phyloP scores from a whole-genome alignment of 306 rosid genomes.

The Gleditsia sinensis region DNA sequence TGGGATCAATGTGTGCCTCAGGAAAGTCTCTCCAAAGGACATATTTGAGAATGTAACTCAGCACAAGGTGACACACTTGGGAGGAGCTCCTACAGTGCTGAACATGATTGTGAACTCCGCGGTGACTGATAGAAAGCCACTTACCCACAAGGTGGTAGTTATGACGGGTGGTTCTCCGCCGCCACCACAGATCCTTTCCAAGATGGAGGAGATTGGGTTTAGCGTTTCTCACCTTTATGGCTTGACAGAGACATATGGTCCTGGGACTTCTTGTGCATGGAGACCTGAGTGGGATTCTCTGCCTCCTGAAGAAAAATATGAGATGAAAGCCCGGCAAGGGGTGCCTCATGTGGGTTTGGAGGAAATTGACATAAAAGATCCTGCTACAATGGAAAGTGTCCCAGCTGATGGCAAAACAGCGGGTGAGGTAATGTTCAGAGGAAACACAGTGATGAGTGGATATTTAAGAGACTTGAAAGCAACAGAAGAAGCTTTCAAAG shows the following conservation, averaged over 20 bases:
- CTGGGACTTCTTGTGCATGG: conserved; percentile 73
- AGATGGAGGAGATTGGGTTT: conserved; percentile 87
- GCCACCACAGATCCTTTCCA: conserved; percentile 61
- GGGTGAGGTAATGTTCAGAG: conserved; percentile 84
- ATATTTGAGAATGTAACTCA: conserved; percentile 55
- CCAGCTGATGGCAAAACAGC: conserved; percentile 70
- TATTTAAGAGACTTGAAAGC: conserved; percentile 70
- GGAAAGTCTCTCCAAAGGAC: conserved; percentile 62
- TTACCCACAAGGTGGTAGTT: conserved; percentile 62
- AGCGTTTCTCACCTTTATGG: conserved; percentile 72
- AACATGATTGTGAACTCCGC: conserved; percentile 81
- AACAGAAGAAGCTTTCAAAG: conserved; percentile 67
- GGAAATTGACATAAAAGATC: conserved; percentile 67
- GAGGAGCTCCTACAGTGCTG: conserved; percentile 80
- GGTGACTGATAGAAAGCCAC: conserved; percentile 41
- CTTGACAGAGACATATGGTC: conserved; percentile 82
- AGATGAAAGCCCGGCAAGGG: conserved; percentile 72
- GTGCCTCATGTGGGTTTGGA: conserved; percentile 64
- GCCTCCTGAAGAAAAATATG: conserved; percentile 48
- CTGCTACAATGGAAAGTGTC: conserved; percentile 67
- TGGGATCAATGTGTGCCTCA: conserved; percentile 68
- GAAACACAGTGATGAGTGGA: conserved; percentile 93
- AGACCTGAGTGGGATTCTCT: conserved; percentile 73
- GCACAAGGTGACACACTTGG: conserved; percentile 80
- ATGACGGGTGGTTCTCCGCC: conserved; percentile 84